A percentile compares a stretch with the other conserved stretches of the same genome.
phyloP scores from a whole-genome alignment of 768 basidiomycete species.

The Boletus reticuloceps region DNA sequence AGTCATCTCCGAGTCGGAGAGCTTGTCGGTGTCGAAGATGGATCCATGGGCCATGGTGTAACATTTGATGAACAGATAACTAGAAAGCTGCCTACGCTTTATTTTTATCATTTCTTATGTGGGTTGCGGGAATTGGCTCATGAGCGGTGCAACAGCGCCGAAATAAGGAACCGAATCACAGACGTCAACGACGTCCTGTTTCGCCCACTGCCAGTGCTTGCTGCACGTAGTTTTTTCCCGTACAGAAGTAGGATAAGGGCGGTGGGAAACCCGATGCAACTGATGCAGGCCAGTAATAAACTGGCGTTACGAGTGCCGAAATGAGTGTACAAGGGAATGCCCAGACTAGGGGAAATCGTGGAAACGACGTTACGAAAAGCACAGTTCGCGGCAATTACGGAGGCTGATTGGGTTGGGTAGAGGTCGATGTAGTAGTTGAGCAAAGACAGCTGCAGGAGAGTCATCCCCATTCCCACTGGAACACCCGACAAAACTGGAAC shows the following conservation, averaged over 20 bases:
- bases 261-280: slow-evolving; percentile 17
- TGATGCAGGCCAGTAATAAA: slow-evolving; percentile 20
- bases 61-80: no score
- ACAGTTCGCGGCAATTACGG: slow-evolving; percentile 24
- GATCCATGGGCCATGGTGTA: no score
- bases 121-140: slow-evolving; percentile 1
- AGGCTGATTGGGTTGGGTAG: slow-evolving; percentile 23
- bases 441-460: slow-evolving; percentile 24
- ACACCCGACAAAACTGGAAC: slow-evolving; percentile 23
- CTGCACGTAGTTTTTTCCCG: slow-evolving; percentile 13
- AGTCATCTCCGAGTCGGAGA: no score
- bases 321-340: slow-evolving; percentile 14
- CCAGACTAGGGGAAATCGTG: slow-evolving; percentile 20
- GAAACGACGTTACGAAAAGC: slow-evolving; percentile 14
- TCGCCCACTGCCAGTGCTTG: slow-evolving; percentile 22
- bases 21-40: no score
- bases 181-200: slow-evolving; percentile 9
- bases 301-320: slow-evolving; percentile 19
- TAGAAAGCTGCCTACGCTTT: no score
- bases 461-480: slow-evolving; percentile 27
- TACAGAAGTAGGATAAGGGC: slow-evolving; percentile 14
- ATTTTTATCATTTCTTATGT: no score
- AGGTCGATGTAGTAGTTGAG: slow-evolving; percentile 28
- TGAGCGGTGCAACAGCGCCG: slow-evolving; percentile 3
- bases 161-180: not conserved